phyloP scores from a whole-genome alignment of 2,329 filamentous ascomycete species.

The Pestalotiopsis sp. region DNA sequence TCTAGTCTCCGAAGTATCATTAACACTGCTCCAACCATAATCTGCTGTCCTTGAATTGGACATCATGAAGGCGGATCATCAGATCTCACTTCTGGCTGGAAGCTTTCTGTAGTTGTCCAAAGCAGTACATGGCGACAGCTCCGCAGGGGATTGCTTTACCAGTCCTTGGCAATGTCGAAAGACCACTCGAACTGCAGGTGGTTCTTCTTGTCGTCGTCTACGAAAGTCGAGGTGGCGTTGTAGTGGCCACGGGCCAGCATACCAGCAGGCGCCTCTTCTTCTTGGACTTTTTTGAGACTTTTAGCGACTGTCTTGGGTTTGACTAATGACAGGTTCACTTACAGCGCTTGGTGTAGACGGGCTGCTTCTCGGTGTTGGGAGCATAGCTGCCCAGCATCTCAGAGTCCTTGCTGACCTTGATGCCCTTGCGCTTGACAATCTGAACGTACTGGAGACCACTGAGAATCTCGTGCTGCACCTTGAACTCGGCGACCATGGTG shows the following conservation, averaged over 20 bases:
- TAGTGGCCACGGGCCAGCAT: constrained; percentile 91
- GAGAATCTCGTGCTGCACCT: constrained; percentile 95
- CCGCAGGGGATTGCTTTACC: constrained; percentile 42
- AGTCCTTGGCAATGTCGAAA: constrained; percentile 96
- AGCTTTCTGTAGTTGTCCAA: background rate
- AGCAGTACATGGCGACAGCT: background rate
- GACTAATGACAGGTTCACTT: constrained; percentile 39
- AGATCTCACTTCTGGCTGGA: background rate
- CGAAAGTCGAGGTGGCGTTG: constrained; percentile 83
- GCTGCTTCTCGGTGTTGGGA: constrained; percentile 86
- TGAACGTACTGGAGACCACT: constrained; percentile 96
- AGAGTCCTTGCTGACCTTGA: constrained; percentile 87
- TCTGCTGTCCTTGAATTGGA: background rate
- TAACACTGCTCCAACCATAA: background rate
- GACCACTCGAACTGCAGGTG: constrained; percentile 95
- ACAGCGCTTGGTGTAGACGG: constrained; percentile 90
- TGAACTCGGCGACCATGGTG: constrained; percentile 91
- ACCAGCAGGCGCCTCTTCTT: constrained; percentile 88
- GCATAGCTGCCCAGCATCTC: constrained; percentile 99
- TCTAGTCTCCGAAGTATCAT: background rate
- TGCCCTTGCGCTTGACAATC: constrained; percentile 84
- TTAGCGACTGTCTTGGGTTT: constrained; percentile 6
- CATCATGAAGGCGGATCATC: background rate
- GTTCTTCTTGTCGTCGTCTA: constrained; percentile 90
- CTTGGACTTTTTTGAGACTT: constrained; percentile 62